Percentiles rank a stretch among this genome's conserved stretches.
phyloP scores from a whole-genome alignment of 2,329 filamentous ascomycete species.

The Microsporum ferrugineum region DNA sequence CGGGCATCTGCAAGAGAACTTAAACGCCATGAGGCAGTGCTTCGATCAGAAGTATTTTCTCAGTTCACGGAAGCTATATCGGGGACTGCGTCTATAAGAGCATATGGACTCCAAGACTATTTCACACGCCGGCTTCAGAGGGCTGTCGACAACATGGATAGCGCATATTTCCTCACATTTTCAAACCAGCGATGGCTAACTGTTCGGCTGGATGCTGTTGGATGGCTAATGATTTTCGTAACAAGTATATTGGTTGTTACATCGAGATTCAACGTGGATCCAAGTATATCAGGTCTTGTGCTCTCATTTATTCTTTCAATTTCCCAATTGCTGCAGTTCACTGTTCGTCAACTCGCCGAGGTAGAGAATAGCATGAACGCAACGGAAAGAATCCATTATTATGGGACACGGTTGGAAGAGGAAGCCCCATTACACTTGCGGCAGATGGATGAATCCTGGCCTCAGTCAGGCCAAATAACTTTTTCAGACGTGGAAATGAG shows the following conservation, averaged over 20 bases:
- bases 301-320: constrained; percentile 88
- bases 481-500: constrained; percentile 70
- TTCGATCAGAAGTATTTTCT: constrained; percentile 79
- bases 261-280: constrained; percentile 71
- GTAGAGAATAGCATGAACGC: constrained; percentile 98
- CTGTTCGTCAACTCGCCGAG: constrained; percentile 83
- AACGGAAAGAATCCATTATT: constrained; percentile 83
- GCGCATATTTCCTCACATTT: constrained; percentile 89
- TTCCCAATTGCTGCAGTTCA: constrained; percentile 93
- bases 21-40: constrained; percentile 83
- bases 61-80: constrained; percentile 82
- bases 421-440: constrained; percentile 71
- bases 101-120: constrained; percentile 68
- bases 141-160: constrained; percentile 82
- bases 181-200: constrained; percentile 92
- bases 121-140: constrained; percentile 60
- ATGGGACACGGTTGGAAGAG: constrained; percentile 74
- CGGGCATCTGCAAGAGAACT: constrained; percentile 82
- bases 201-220: constrained; percentile 71
- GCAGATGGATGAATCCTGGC: constrained; percentile 66
- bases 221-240: constrained; percentile 72
- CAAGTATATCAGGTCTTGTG: constrained; percentile 76
- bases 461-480: constrained; percentile 68
- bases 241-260: constrained; percentile 87
- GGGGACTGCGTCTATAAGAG: constrained; percentile 66